Base-by-base conservation (phyloP, 1,284 basidiomycete genomes). In the Puccinia sorghi region DNA sequence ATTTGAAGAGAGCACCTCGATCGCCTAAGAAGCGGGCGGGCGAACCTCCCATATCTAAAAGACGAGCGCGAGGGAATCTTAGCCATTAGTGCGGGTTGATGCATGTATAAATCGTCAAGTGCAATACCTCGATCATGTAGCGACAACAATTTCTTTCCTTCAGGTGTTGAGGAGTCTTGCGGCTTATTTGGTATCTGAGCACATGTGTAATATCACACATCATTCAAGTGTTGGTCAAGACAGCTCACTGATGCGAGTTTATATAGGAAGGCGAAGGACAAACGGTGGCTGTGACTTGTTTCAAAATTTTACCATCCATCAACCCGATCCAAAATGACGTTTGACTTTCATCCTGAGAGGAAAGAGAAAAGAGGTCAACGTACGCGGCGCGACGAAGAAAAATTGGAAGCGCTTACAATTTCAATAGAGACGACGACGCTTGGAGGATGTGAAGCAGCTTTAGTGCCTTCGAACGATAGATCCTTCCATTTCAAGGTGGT, bases 1-100 rank as follows among this genome's bases (percentile, higher is more conserved):
- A 97, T 86, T 98, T 98, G 88, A 97, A 96, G 75, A 97, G 85
- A 54, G 94, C 94, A 39, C 89, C 89, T 79, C 95, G 89, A 84
- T 97, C 91, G 7, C 92, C 93, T 1, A 93, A 86, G 3, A 96
- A 93, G 82, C 90, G 90, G 11, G 94, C 94, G 22, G 91, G 86
- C 4, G 90, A 92, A 12, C 57, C 69, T 27, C 77, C 77, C 48
- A 79, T 56, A 72, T 79, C 77, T 79, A 15, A 6, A 72, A 50
- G 46, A 48, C 5, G 39, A 56, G 54, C 32, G 25, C 37, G 37
- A 17, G 12, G 20, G 13, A 56, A n/a, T 50, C 2, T 12, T 48
- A 61, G 46, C 43, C 50, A 3, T 63, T 5, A 50, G 41, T 27
- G 22, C 17, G n/a, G 12, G 25, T 37, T 50, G 15, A 20, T 32